A percentile compares a stretch with the other conserved stretches of the same genome.
Conservation (phyloP, 345 rosid genomes). For the Firmiana major region DNA sequence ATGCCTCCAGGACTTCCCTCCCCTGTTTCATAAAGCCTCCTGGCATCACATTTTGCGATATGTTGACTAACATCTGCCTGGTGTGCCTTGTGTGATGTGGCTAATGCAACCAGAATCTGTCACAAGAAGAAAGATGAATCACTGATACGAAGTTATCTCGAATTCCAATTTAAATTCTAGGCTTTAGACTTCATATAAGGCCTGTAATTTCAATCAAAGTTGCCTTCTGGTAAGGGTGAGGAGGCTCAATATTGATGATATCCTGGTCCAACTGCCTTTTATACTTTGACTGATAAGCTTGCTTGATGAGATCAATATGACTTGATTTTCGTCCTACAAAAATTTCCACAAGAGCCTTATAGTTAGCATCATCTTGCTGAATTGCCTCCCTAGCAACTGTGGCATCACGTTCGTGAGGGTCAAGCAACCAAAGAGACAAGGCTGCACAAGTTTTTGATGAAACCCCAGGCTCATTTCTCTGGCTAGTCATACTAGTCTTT, state of each 20-base stretch:
- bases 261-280: slow-evolving; percentile 53
- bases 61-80: slow-evolving; percentile 57
- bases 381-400: slow-evolving; percentile 48
- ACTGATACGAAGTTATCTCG: not conserved
- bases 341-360: slow-evolving; percentile 46
- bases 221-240: slow-evolving; percentile 65
- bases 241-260: slow-evolving; percentile 50
- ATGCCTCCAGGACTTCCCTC: slow-evolving; percentile 43
- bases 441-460: slow-evolving; percentile 21
- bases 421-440: slow-evolving; percentile 42
- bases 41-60: slow-evolving; percentile 56
- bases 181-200: too few relatives aligned
- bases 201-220: not conserved
- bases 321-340: slow-evolving; percentile 66
- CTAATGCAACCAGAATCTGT: slow-evolving; percentile 59
- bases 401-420: slow-evolving; percentile 57
- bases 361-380: slow-evolving; percentile 29
- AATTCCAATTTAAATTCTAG: not conserved
- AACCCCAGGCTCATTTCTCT: slow-evolving; percentile 12
- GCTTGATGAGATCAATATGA: slow-evolving; percentile 45
- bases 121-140: not conserved
- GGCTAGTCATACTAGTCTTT: not conserved
- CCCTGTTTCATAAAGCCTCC: slow-evolving; percentile 50
- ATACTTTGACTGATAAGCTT: slow-evolving; percentile 43
- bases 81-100: slow-evolving; percentile 64